A percentile compares a stretch with the other conserved stretches of the same genome.
phyloP scores from a whole-genome alignment of 192 early-diverging fungal species.

The Entomortierella lignicola region DNA sequence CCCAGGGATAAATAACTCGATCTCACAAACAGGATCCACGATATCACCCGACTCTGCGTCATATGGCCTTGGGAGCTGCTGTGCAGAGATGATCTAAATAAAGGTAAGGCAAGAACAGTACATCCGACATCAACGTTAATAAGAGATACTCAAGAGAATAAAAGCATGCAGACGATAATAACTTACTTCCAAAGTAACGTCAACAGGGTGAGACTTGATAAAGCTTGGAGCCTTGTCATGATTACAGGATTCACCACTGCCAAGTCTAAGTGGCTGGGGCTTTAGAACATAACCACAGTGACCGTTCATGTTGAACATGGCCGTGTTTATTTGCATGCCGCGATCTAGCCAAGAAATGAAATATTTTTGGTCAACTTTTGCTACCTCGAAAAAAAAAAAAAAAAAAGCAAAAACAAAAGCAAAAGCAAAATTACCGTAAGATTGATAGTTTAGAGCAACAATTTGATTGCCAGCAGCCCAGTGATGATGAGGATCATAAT shows the following conservation, averaged over 20 bases:
- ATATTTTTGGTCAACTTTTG: too few relatives aligned
- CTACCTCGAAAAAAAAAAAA: neutral
- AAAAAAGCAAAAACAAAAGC: neutral
- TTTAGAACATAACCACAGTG: conserved; percentile 88
- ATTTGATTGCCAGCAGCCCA: conserved; percentile 88
- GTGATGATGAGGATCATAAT: conserved; percentile 85
- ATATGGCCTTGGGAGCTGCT: conserved; percentile 75
- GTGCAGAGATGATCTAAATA: conserved; percentile 70
- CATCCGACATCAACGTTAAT: neutral
- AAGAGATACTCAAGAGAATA: neutral
- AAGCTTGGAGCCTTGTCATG: conserved; percentile 38
- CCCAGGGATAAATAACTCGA: conserved; percentile 66
- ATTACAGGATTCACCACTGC: conserved; percentile 22
- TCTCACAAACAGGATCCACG: conserved; percentile 69
- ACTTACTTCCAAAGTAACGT: conserved; percentile 53
- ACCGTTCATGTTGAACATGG: conserved; percentile 83
- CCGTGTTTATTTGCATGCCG: conserved; percentile 85
- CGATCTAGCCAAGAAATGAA: conserved; percentile 55
- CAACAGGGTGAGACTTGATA: conserved; percentile 30
- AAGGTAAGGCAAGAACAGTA: too few relatives aligned
- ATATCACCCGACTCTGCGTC: conserved; percentile 61
- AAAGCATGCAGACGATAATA: neutral
- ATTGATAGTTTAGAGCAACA: conserved; percentile 93
- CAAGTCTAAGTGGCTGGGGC: conserved; percentile 61
- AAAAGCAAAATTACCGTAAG: conserved; percentile 64